Evolutionary conservation across 1,284 basidiomycete genomes (phyloP), one percentile per base, ranked within the genome.

Genomic region (Afroboletus lepidellus): DNA sequence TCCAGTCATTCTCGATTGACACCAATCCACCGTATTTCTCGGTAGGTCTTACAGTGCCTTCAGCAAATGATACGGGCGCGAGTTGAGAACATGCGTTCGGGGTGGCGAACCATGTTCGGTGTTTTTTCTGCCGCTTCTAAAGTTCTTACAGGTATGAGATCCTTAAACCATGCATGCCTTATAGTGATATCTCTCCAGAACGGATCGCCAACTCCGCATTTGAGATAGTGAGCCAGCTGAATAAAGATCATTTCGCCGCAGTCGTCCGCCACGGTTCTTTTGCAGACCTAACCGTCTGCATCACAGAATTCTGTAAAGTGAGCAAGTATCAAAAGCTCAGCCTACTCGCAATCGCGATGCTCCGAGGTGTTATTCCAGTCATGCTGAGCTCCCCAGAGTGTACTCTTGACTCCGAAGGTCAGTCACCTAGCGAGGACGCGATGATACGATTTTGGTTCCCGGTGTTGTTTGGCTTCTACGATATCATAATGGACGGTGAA

Each of bases 401-500:
- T 63, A 79, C 84, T 5, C 73, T 95, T 46, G 76, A 69, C 12
- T 50, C 68, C 36, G 66, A 72, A 33, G 67, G 66, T 21, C 67
- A 72, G 47, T 61, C 70, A 55, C 64, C 72, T 36, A 71, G 71
- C 33, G 71, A 72, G 46, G 66, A 72, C 8, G 66, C 50, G 20
- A 94, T 94, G 89, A 87, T 96, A 72, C 88, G 86, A 64, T 98
- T 89, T 73, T 99, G 97, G 97, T 95, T 93, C 75, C 97, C 97
- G 0, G 86, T 95, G 5, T 77, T 99, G 18, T 97, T 99, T 67
- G 89, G 91, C 21, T 98, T 98, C 75, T 98, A 97, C 74, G 97
- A 99, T 70, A 95, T 99, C 56, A 96, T 99, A 69, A 99, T 99
- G 97, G 99, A 98, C 56, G 97, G 94, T 15, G 98, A 99, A 72